Percentiles rank a stretch among this genome's conserved stretches.
phyloP scores from a whole-genome alignment of 2,329 filamentous ascomycete genomes.

The Dothistroma pini region DNA sequence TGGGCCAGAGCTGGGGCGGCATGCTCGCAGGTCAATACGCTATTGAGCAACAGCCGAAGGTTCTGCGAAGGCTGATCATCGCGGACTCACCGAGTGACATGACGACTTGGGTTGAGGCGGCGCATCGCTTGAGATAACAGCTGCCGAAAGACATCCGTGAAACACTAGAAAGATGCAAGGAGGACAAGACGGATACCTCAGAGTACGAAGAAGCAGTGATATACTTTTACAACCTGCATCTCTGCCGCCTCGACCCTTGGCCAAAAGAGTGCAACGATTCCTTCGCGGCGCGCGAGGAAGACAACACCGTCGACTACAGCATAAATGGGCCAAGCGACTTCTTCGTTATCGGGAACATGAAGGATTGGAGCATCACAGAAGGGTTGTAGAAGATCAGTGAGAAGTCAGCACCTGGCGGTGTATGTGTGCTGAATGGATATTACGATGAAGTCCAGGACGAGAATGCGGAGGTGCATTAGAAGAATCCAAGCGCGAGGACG shows the following conservation, averaged over 20 bases:
- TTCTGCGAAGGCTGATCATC: conserved; percentile 38
- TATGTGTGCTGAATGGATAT: conserved; percentile 43
- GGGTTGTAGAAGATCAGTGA: conserved; percentile 38
- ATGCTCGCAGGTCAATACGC: conserved; percentile 48
- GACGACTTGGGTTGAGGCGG: conserved; percentile 29
- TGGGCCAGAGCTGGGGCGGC: conserved; percentile 53
- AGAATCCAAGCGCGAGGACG: conserved; percentile 36
- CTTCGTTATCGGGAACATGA: conserved; percentile 39
- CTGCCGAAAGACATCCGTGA: conserved; percentile 32
- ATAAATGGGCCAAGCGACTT: conserved; percentile 37
- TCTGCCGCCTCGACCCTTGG: conserved; percentile 33
- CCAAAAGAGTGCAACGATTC: conserved; percentile 29
- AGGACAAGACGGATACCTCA: conserved; percentile 29
- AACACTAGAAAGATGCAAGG: conserved; percentile 28
- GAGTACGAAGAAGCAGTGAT: conserved; percentile 35
- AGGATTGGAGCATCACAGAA: conserved; percentile 37
- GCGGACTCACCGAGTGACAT: conserved; percentile 28
- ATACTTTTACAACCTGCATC: conserved; percentile 31
- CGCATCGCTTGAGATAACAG: conserved; percentile 24
- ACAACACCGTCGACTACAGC: conserved; percentile 36
- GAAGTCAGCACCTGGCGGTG: conserved; percentile 30
- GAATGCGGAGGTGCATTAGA: conserved; percentile 37
- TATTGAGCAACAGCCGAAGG: conserved; percentile 29
- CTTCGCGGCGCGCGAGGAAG: conserved; percentile 31
- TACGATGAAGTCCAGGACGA: conserved; percentile 41